phyloP scores from a whole-genome alignment of 805 yeast genomes.

The Myxozyma neglecta region DNA sequence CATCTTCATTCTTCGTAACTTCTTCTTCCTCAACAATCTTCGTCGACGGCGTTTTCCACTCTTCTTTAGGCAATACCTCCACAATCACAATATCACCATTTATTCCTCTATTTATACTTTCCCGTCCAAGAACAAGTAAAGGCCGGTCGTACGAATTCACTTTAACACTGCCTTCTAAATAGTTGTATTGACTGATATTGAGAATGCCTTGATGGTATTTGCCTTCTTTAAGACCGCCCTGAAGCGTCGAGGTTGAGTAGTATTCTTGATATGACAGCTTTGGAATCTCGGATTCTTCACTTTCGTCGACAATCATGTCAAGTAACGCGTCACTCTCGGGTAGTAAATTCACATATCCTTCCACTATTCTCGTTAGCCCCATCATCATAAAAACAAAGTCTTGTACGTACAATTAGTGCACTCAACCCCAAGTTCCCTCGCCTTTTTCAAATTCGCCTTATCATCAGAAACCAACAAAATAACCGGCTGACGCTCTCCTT shows the following conservation, averaged over 20 bases:
- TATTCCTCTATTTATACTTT: conserved; percentile 84
- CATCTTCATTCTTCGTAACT: conserved; percentile 54
- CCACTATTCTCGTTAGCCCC: conserved; percentile 51
- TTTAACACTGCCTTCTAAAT: conserved; percentile 79
- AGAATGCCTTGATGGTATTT: conserved; percentile 83
- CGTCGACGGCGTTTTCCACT: conserved; percentile 86
- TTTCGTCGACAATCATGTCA: conserved; percentile 67
- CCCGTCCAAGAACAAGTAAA: conserved; percentile 75
- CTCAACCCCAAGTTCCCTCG: conserved; percentile 45
- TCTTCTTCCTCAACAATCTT: conserved; percentile 75
- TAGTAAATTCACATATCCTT: conserved; percentile 68
- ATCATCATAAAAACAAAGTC: conserved; percentile 41
- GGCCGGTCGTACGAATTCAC: conserved; percentile 77
- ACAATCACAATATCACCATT: conserved; percentile 90
- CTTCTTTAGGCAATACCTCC: conserved; percentile 77
- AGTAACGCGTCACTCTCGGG: conserved; percentile 72
- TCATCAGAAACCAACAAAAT: conserved; percentile 69
- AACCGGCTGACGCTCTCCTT: conserved; percentile 34
- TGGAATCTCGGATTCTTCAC: conserved; percentile 26
- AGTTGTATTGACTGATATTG: conserved; percentile 79
- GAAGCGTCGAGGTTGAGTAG: conserved; percentile 73
- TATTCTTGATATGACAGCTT: conserved; percentile 74
- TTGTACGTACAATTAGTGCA: conserved; percentile 5
- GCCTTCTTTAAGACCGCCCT: conserved; percentile 89
- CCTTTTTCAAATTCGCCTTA: conserved; percentile 58